Evolutionary conservation across 257 asterid species (phyloP), one percentile per base, ranked within the genome.

Genomic region (Ilex asprella): DNA sequence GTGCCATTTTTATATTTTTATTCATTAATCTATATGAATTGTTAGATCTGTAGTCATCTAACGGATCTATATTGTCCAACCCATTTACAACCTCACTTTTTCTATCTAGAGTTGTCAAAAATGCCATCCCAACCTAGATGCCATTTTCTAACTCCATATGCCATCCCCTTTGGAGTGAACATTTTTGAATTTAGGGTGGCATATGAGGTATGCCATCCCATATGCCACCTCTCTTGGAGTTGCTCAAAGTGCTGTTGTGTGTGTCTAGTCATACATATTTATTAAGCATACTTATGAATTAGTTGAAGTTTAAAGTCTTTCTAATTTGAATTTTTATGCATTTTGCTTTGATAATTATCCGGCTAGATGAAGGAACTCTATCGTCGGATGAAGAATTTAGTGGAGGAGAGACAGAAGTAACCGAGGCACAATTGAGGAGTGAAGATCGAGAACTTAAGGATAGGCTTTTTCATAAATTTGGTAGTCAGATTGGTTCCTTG

Each of bases 311-410:
- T 11, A 49, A 15, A 12, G 16, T 0, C 10, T 49, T 49, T 49
- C 2, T 12, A 12, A 49, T 49, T 49, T 1, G 0, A 6, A 49
- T 49, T 6, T 49, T 49, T 49, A 11, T 49, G 1, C 14, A 15
- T n/a, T 49, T 11, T 0, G 2, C 0, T 49, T 4, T 49, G 5
- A 49, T 1, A 2, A 49, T 49, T 49, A 49, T 49, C 54, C 3
- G 50, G 50, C 30, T 52, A 87, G 91, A 86, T 58, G 92, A 86
- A 29, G 81, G 82, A 47, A 72, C 56, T 10, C 46, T 81, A 55
- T 83, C 90, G 13, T 88, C 96, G 0, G 95, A 88, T 2, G 98
- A 88, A 58, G 95, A 91, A 74, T 39, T 77, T 0, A 85, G 89
- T 5, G 88, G 87, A 16, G 87, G 86, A 16, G 97, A 83, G 61